Base-by-base conservation (phyloP, 2,329 filamentous ascomycete species). In the Microcera coccophila region DNA sequence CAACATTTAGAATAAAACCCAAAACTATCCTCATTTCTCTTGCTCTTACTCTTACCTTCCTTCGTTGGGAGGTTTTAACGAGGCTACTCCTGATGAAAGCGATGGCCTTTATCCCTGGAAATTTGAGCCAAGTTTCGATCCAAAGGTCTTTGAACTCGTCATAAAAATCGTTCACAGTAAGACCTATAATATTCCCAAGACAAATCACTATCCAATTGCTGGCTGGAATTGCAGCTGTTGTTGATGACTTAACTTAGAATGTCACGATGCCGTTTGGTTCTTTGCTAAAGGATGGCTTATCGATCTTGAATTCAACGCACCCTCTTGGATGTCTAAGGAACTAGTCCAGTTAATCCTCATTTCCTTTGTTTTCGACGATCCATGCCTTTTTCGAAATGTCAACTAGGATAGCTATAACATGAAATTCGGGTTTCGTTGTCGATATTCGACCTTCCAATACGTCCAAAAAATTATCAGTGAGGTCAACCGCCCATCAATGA, bases 171-270 rank as follows among this genome's bases (percentile, higher is more conserved):
- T 55, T 4, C 53, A 55, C 15, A 41, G 38, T 8, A 36, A 55
- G 15, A 46, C 41, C 2, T 36, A 41, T 1, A 12, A 41, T 2
- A 28, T 49, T 19, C 50, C 50, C 1, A 9, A 32, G n/a, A 1
- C 7, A 3, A 3, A 15, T 54, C 5, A 36, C 21, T 5, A 12
- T 43, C 2, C 26, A 43, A 2, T 19, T 46, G 36, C 20, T 55
- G 5, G 49, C 50, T 8, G 33, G 33, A 7, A 42, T 55, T n/a
- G 28, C 53, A 3, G 39, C 44, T 14, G 16, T 54, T 5, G 49
- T 48, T 3, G 49, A 54, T 22, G 49, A n/a, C n/a, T n/a, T n/a
- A n/a, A 55, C 12, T 40, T 55, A 36, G 31, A 47, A 36, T 55
- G 53, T 24, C 45, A 47, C 21, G 40, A 49, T 14, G 42, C 53